phyloP scores from a whole-genome alignment of 139 green algal genomes.

The Chlamydomonas applanata region DNA sequence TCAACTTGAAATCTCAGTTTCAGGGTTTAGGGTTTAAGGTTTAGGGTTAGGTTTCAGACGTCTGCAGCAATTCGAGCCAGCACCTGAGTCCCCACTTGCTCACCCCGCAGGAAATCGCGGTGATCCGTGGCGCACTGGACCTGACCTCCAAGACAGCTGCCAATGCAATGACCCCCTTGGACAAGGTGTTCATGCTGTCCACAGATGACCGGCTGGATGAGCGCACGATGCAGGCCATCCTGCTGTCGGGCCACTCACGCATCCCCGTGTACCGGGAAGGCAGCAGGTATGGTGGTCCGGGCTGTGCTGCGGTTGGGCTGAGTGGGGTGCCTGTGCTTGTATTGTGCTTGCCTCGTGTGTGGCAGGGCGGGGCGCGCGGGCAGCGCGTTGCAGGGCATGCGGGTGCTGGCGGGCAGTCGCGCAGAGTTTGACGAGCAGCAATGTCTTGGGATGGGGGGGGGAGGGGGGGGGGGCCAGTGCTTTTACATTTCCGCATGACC shows the following conservation, averaged over 20 bases:
- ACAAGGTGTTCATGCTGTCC: conserved; percentile 72
- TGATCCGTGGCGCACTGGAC: conserved; percentile 84
- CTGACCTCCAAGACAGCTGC: conserved; percentile 74
- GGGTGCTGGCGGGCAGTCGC: too few species aligned
- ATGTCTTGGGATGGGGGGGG: too few species aligned
- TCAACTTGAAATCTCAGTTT: too few species aligned
- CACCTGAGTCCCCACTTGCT: too few species aligned
- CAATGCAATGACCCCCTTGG: conserved; percentile 84
- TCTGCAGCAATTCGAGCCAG: too few species aligned
- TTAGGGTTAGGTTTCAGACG: too few species aligned
- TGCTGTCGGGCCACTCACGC: conserved; percentile 74
- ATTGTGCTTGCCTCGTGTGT: neutral
- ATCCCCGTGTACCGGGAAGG: conserved; percentile 74
- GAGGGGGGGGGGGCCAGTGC: too few species aligned
- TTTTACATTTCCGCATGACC: too few species aligned
- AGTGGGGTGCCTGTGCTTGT: too few species aligned
- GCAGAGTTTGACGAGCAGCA: too few species aligned
- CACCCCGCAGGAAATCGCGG: conserved; percentile 45
- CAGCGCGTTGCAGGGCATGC: too few species aligned
- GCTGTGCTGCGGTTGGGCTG: neutral
- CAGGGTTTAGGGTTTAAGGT: too few species aligned
- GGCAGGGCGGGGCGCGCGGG: neutral
- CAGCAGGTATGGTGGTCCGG: conserved; percentile 23
- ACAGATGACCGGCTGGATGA: conserved; percentile 63
- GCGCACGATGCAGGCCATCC: conserved; percentile 54